Percentiles rank a stretch among this genome's conserved stretches.
Evolutionary conservation across 2,329 filamentous ascomycete genomes (phyloP).

Genomic region (Emmonsiellopsis sp.): DNA sequence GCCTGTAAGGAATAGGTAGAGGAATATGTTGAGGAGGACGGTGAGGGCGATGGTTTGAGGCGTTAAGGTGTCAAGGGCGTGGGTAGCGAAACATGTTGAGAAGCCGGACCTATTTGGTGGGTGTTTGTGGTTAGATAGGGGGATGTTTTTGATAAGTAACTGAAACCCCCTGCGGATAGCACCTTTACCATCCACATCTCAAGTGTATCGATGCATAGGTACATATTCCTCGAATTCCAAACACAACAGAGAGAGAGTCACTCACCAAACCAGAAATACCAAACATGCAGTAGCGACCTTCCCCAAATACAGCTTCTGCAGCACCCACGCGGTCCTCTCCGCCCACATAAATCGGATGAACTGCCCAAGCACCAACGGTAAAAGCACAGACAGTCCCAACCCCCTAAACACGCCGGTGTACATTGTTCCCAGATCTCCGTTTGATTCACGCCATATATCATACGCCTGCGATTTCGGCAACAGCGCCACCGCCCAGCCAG

Average conservation of each 20-base stretch:
- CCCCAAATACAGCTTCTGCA: conserved; percentile 44
- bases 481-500: conserved; percentile 49
- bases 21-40: conserved; percentile 56
- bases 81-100: conserved; percentile 48
- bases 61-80: conserved; percentile 50
- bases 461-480: conserved; percentile 37
- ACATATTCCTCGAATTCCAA: no score
- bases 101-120: conserved; percentile 35
- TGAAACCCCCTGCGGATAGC: background rate
- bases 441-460: conserved; percentile 34
- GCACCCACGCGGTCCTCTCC: conserved; percentile 26
- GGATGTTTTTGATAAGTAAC: background rate
- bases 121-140: conserved; percentile 30
- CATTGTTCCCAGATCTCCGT: conserved; percentile 48
- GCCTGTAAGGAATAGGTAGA: conserved; percentile 56
- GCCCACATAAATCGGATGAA: conserved; percentile 47
- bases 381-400: conserved; percentile 55
- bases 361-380: conserved; percentile 57
- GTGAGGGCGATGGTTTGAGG: conserved; percentile 55
- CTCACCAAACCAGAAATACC: conserved; percentile 47
- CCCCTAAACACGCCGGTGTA: conserved; percentile 60
- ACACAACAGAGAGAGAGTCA: background rate
- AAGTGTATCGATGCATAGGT: no score
- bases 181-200: background rate
- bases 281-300: conserved; percentile 38